These are phyloP conservation scores for Globisporangium radiosum DNA, from an alignment of 352 stramenopile genomes.

Conservation along the genomic window DNA sequence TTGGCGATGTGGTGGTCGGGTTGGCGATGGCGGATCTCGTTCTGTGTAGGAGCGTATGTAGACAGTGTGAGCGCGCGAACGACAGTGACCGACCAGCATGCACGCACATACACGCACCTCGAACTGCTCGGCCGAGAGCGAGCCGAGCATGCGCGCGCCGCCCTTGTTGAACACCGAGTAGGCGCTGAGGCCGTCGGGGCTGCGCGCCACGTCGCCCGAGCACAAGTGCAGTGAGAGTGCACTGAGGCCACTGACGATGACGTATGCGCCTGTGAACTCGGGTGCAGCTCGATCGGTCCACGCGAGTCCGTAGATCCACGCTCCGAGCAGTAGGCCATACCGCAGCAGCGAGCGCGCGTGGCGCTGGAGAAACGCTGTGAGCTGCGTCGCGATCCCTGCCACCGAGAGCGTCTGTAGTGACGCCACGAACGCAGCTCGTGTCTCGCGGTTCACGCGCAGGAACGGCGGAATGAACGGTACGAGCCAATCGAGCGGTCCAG, in stretches of 20 bases:
- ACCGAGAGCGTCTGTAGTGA: conserved; percentile 25
- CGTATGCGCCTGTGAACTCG: conserved; percentile 59
- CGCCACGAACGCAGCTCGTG: conserved; percentile 35
- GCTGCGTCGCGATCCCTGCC: conserved; percentile 10
- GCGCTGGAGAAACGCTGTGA: conserved; percentile 11
- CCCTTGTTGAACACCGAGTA: conserved; percentile 82
- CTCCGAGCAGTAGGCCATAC: conserved; percentile 9
- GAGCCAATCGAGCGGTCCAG: conserved; percentile 57
- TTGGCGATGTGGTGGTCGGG: conserved; percentile 1
- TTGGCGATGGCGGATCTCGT: conserved; percentile 65
- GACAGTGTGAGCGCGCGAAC: no score
- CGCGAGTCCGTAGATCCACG: conserved; percentile 42
- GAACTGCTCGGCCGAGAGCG: conserved; percentile 77
- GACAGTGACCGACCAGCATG: not conserved
- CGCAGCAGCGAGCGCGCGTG: conserved; percentile 20
- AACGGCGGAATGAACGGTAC: conserved; percentile 80
- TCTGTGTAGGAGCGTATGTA: conserved; percentile 20
- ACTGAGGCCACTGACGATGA: conserved; percentile 49
- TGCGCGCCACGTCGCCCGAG: conserved; percentile 8
- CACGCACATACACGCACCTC: conserved; percentile 33
- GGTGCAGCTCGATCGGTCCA: conserved; percentile 38
- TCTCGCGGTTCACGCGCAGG: conserved; percentile 73
- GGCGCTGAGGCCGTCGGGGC: conserved; percentile 40
- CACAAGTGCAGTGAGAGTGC: conserved; percentile 35
- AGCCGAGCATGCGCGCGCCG: conserved; percentile 64